phyloP scores from a whole-genome alignment of 2,329 filamentous ascomycete species.

The Talaromyces sp. region DNA sequence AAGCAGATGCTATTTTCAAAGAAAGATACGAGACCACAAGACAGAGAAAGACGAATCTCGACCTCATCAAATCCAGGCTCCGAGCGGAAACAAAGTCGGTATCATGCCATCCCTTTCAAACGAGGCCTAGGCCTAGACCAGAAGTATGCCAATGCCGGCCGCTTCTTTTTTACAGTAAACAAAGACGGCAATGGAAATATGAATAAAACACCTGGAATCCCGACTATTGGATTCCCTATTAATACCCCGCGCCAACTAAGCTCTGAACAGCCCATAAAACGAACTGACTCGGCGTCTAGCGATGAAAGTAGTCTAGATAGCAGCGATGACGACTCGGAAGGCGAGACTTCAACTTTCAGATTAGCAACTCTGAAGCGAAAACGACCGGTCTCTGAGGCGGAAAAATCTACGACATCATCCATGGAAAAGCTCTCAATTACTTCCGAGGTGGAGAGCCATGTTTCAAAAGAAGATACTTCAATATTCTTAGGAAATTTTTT shows the following conservation, averaged over 20 bases:
- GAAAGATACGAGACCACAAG: conserved; percentile 6
- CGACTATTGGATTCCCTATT: conserved; percentile 38
- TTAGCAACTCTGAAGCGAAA: conserved; percentile 33
- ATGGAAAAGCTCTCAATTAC: conserved; percentile 26
- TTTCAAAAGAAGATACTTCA: conserved; percentile 30
- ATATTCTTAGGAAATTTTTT: conserved; percentile 40
- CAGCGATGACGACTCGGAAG: conserved; percentile 22
- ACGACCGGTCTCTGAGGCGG: conserved; percentile 32
- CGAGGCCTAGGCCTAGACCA: conserved; percentile 47
- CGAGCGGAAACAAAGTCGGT: conserved; percentile 40
- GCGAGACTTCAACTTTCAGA: conserved; percentile 22
- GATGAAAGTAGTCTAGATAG: conserved; percentile 25
- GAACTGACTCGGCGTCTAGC: conserved; percentile 30
- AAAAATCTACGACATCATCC: conserved; percentile 29
- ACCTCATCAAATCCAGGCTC: conserved; percentile 21
- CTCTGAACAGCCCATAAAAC: conserved; percentile 1
- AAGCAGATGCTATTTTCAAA: conserved; percentile 46
- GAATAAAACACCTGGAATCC: conserved; percentile 25
- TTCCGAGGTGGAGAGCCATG: conserved; percentile 22
- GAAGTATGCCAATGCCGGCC: conserved; percentile 52
- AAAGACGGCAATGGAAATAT: background rate
- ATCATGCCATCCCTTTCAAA: conserved; percentile 53
- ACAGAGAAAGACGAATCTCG: conserved; percentile 14
- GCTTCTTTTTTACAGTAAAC: conserved; percentile 39
- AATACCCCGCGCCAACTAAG: background rate